These are phyloP conservation scores for Morella rubra DNA, from an alignment of 306 rosid species.

Conservation along the genomic window DNA sequence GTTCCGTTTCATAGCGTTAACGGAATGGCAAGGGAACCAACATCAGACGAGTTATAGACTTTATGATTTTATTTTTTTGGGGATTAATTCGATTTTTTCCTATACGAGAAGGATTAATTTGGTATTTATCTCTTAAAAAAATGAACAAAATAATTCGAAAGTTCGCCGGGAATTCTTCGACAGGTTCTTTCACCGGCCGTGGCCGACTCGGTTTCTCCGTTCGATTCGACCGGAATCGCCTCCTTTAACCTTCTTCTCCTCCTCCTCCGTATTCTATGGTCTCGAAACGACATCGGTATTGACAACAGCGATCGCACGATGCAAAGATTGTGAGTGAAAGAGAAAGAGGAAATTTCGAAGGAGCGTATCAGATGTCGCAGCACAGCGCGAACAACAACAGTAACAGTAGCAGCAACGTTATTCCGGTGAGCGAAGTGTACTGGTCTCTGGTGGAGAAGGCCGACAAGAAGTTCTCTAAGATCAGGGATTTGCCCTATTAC, in stretches of 20 bases:
- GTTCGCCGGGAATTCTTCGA: no score
- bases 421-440: slow-evolving; percentile 66
- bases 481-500: slow-evolving; percentile 71
- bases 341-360: neutral
- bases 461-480: slow-evolving; percentile 80
- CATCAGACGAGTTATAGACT: no score
- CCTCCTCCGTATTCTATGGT: neutral
- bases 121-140: no score
- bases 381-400: slow-evolving; percentile 12
- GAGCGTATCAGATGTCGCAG: slow-evolving; percentile 25
- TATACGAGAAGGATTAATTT: no score
- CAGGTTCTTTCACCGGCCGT: neutral
- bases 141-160: no score
- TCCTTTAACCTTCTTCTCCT: neutral
- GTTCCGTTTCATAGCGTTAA: no score
- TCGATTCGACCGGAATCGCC: neutral
- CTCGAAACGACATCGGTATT: neutral
- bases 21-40: no score
- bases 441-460: slow-evolving; percentile 79
- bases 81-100: no score
- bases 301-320: neutral
- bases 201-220: neutral
- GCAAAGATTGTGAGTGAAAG: neutral
- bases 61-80: no score
- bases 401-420: slow-evolving; percentile 22